Percentiles rank a stretch among this genome's conserved stretches.
Conservation (phyloP, 495 filamentous ascomycete genomes). For the Clohesyomyces aquaticus region DNA sequence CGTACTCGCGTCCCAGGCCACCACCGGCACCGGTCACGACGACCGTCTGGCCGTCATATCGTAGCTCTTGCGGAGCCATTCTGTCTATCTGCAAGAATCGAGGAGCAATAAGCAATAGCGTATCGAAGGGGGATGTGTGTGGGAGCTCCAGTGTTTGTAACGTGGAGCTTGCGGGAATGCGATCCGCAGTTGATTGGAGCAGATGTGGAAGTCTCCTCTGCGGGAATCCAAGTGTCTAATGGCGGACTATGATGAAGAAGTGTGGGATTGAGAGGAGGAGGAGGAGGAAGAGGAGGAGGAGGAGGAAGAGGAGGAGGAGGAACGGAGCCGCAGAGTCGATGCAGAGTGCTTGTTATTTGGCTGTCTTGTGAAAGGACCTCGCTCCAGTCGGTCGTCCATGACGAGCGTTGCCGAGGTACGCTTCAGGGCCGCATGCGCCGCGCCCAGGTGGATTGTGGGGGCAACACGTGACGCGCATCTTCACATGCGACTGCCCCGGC, state of each 20-base stretch:
- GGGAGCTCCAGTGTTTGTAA: conserved; percentile 1
- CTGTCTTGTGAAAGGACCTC: conserved; percentile 35
- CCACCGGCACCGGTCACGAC: conserved; percentile 97
- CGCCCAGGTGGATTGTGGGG: conserved; percentile 19
- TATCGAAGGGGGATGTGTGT: not conserved
- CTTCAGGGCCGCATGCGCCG: conserved; percentile 11
- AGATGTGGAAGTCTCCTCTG: not conserved
- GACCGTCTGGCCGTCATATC: conserved; percentile 94
- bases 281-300: conserved; percentile 32
- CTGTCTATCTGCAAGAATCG: conserved; percentile 14
- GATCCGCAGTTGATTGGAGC: conserved; percentile 13
- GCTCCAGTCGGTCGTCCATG: conserved; percentile 48
- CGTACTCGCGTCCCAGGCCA: conserved; percentile 91
- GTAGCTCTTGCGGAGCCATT: conserved; percentile 59
- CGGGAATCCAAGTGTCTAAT: not conserved
- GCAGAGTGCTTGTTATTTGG: conserved; percentile 22
- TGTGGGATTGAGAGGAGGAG: conserved; percentile 13
- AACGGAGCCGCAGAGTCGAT: conserved; percentile 15
- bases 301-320: conserved; percentile 29
- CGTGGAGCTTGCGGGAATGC: conserved; percentile 15
- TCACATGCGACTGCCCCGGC: conserved; percentile 8
- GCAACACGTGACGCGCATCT: conserved; percentile 4
- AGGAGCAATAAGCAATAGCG: not conserved
- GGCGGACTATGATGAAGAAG: not conserved
- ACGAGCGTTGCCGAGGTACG: conserved; percentile 47